phyloP scores from a whole-genome alignment of 2,329 filamentous ascomycete species.

The Aspergillus costaricaensis region DNA sequence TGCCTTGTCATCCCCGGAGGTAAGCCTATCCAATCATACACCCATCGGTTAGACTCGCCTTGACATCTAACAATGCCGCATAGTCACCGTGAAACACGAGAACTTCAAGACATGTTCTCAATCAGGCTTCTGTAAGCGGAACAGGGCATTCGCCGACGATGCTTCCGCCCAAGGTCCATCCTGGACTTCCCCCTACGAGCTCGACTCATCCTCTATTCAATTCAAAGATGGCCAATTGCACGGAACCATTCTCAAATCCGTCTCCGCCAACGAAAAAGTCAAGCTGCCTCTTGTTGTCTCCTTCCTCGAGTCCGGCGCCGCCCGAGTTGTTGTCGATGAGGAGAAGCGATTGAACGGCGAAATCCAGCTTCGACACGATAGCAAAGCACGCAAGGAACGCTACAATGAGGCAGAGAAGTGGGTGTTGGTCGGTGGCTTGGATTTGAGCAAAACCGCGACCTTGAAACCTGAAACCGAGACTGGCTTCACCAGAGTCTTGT shows the following conservation, averaged over 20 bases:
- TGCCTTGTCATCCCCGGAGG: constrained; percentile 66
- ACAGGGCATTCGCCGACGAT: constrained; percentile 83
- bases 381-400: constrained; percentile 81
- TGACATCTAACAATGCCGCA: constrained; percentile 8
- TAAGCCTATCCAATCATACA: constrained; percentile 43
- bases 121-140: constrained; percentile 95
- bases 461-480: constrained; percentile 65
- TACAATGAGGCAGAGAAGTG: constrained; percentile 91
- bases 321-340: constrained; percentile 86
- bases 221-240: constrained; percentile 80
- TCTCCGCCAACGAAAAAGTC: constrained; percentile 68
- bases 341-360: constrained; percentile 86
- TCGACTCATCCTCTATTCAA: constrained; percentile 69
- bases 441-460: constrained; percentile 70
- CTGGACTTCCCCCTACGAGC: constrained; percentile 79
- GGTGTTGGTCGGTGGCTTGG: constrained; percentile 79
- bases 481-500: constrained; percentile 72
- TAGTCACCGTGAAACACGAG: constrained; percentile 86
- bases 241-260: constrained; percentile 78
- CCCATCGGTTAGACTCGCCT: not conserved
- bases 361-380: constrained; percentile 82
- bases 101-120: constrained; percentile 97
- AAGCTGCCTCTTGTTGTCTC: constrained; percentile 80
- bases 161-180: constrained; percentile 64
- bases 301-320: constrained; percentile 86